phyloP scores from a whole-genome alignment of 257 asterid genomes.

The Solanum neorickii region DNA sequence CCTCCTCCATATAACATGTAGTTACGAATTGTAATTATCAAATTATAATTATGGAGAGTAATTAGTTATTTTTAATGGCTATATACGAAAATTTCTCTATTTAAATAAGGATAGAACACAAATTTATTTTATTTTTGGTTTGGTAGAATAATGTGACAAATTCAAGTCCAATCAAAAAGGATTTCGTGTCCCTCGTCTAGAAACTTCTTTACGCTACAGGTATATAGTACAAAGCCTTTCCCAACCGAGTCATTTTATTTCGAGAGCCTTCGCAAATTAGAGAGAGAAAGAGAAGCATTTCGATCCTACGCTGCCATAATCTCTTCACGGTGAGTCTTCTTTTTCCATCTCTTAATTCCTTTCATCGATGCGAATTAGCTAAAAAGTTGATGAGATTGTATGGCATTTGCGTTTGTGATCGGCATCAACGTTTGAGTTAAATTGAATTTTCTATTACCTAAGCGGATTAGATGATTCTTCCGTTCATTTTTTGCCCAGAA shows the following conservation, averaged over 20 bases:
- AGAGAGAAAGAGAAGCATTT: background rate
- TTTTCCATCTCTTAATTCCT: background rate
- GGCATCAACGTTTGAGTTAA: background rate
- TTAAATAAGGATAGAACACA: no score
- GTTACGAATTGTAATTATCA: no score
- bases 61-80: no score
- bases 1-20: no score
- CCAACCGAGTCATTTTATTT: background rate
- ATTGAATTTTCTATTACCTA: background rate
- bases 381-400: background rate
- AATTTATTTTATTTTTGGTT: no score
- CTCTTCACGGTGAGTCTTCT: background rate
- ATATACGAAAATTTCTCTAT: no score
- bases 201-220: conserved; percentile 1
- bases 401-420: background rate
- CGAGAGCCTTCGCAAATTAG: background rate
- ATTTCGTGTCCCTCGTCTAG: conserved; percentile 22
- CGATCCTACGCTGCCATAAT: background rate
- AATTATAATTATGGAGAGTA: accelerated
- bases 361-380: background rate
- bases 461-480: background rate
- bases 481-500: background rate
- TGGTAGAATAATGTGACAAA: background rate
- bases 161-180: background rate
- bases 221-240: background rate